A percentile compares a stretch with the other conserved stretches of the same genome.
phyloP scores from a whole-genome alignment of 208 protist species.

The Trichomonas gallinae region DNA sequence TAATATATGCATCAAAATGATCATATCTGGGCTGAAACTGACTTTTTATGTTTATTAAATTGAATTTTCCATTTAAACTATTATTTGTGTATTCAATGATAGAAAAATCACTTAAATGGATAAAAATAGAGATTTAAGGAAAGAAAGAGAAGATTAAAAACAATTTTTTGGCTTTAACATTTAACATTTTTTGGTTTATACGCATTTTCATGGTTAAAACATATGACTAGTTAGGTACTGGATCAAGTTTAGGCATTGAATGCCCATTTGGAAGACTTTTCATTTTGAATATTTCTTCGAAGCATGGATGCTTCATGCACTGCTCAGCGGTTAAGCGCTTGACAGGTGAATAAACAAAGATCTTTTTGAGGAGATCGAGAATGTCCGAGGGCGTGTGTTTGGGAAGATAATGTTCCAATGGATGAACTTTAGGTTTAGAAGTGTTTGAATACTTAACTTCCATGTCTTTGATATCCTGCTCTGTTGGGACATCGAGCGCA shows the following conservation, averaged over 20 bases:
- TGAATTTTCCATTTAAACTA: too few relatives aligned
- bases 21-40: too few relatives aligned
- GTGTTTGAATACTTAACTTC: not conserved
- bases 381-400: not conserved
- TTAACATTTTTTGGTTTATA: too few relatives aligned
- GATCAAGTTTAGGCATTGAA: not conserved
- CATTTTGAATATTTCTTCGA: not conserved
- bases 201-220: too few relatives aligned
- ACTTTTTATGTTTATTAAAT: too few relatives aligned
- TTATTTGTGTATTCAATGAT: too few relatives aligned
- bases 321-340: not conserved
- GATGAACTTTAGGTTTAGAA: conserved; percentile 16
- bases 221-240: not conserved
- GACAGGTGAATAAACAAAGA: not conserved
- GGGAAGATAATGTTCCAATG: not conserved
- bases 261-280: not conserved
- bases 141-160: too few relatives aligned
- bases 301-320: not conserved
- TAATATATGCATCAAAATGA: too few relatives aligned
- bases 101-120: too few relatives aligned
- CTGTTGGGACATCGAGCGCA: not conserved
- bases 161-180: too few relatives aligned
- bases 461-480: not conserved
- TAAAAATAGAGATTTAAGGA: too few relatives aligned
- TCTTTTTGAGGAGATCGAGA: not conserved